Percentiles rank a stretch among this genome's conserved stretches.
Evolutionary conservation across 768 basidiomycete genomes (phyloP).

Genomic region (Coprinellus micaceus): DNA sequence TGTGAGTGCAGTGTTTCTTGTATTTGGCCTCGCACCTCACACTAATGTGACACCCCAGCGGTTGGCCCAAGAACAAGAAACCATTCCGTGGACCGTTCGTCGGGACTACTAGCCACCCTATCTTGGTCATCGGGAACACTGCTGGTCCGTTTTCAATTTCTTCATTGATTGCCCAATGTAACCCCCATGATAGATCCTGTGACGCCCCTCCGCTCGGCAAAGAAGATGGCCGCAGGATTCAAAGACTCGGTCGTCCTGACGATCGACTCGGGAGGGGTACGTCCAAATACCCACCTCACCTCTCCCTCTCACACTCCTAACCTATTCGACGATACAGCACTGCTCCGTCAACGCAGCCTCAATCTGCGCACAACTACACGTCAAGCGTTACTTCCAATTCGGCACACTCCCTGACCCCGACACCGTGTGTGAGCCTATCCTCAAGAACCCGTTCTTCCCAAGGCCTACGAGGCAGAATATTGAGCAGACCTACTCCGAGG

Average conservation of each 20-base stretch:
- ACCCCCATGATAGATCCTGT: conserved; percentile 23
- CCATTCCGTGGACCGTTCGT: conserved; percentile 29
- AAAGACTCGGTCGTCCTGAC: conserved; percentile 37
- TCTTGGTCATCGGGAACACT: conserved; percentile 39
- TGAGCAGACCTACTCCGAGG: no score
- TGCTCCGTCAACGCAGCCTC: conserved; percentile 30
- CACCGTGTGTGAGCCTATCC: conserved; percentile 35
- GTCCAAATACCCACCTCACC: conserved; percentile 5
- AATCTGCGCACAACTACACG: conserved; percentile 28
- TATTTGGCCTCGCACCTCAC: not conserved
- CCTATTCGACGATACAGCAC: conserved; percentile 24
- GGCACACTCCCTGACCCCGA: conserved; percentile 38
- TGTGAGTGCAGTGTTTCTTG: conserved; percentile 19
- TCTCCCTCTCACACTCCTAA: not conserved
- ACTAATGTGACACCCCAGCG: not conserved
- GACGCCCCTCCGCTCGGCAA: conserved; percentile 27
- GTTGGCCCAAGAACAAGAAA: conserved; percentile 13
- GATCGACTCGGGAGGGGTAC: conserved; percentile 39
- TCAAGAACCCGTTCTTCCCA: not conserved
- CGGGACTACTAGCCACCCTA: conserved; percentile 36
- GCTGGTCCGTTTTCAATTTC: conserved; percentile 23
- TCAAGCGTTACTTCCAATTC: conserved; percentile 37
- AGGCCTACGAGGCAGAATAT: not conserved
- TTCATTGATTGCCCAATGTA: not conserved
- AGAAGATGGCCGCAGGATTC: conserved; percentile 36